Evolutionary conservation across 441 rosid genomes (phyloP), one percentile per base, ranked within the genome.

Genomic region (Croton laevigatus): DNA sequence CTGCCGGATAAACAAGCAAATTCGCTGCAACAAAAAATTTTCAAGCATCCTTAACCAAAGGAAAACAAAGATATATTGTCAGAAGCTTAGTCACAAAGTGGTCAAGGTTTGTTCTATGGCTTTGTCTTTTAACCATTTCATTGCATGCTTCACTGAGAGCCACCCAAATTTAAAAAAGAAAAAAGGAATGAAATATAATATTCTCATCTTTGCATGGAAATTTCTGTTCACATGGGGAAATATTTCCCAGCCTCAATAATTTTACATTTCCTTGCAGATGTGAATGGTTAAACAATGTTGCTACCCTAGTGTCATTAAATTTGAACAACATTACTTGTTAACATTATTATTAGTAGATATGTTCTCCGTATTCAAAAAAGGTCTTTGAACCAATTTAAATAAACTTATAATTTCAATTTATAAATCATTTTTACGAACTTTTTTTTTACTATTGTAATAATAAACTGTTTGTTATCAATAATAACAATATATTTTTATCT

Each of bases 1-100:
- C 92, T 44, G 84, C 82, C 13, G 95, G 97, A 82, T 91, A 95
- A 59, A 84, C 80, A 66, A 89, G 93, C 79, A 95, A 75, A 76
- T 92, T 89, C 84, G 80, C 99, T 95, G 93, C 82, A 84, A 82
- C 45, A 64, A 75, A 78, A 23, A 81, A 75, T 59, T 8, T 27
- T 57, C 40, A 68, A 55, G 12, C 16, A 62, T 37, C 23, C 48
- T 70, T 64, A 55, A 60, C 40, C 52, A 48, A 65, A 71, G n/a
- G 54, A 57, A 65, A 62, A 40, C 17, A 48, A 57, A 65, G 58
- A 38, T 48, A 48, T 48, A 13, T 1, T 48, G n/a, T 14, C 6
- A 51, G 2, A n/a, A 1, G 23, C 23, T 6, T 16, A 51, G 17
- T 51, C 10, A 5, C 55, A n/a, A 51, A 51, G 8, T 14, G n/a